Conservation (phyloP, 2,329 filamentous ascomycete species). For the Aspergillus unguis region DNA sequence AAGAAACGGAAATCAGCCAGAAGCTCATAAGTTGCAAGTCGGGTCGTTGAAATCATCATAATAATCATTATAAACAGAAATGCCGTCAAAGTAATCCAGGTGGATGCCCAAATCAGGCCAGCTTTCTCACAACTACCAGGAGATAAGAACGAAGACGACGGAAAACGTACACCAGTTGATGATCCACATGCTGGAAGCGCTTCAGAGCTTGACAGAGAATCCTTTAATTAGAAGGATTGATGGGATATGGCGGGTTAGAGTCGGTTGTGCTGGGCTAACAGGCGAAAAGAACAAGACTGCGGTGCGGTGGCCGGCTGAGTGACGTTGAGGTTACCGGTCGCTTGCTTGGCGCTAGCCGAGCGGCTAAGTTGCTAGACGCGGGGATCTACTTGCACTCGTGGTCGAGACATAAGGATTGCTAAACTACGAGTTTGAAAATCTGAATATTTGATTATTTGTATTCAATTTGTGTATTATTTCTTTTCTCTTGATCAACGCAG, state of each 20-base stretch:
- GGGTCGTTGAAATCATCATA: no score
- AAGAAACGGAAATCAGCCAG: constrained; percentile 2
- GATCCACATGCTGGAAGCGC: constrained; percentile 69
- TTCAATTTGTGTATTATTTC: constrained; percentile 9
- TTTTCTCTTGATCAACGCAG: constrained; percentile 8
- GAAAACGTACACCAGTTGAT: constrained; percentile 80
- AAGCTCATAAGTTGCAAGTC: no score
- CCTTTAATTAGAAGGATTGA: constrained; percentile 6
- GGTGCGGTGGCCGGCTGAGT: constrained; percentile 20
- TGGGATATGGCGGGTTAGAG: constrained; percentile 18
- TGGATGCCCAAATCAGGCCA: constrained; percentile 1
- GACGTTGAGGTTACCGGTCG: constrained; percentile 23
- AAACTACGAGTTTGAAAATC: not conserved
- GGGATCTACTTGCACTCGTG: not conserved
- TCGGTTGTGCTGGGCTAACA: constrained; percentile 10
- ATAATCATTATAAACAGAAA: not conserved
- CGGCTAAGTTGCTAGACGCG: constrained; percentile 13
- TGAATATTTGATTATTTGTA: not conserved
- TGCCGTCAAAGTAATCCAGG: no score
- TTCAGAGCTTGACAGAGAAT: constrained; percentile 10
- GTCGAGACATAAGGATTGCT: not conserved
- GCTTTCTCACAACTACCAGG: constrained; percentile 4
- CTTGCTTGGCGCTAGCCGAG: constrained; percentile 20
- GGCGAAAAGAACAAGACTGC: constrained; percentile 28
- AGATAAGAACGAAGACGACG: constrained; percentile 10